phyloP scores from a whole-genome alignment of 164 flowering plant species.

The Nelumbo lutea region DNA sequence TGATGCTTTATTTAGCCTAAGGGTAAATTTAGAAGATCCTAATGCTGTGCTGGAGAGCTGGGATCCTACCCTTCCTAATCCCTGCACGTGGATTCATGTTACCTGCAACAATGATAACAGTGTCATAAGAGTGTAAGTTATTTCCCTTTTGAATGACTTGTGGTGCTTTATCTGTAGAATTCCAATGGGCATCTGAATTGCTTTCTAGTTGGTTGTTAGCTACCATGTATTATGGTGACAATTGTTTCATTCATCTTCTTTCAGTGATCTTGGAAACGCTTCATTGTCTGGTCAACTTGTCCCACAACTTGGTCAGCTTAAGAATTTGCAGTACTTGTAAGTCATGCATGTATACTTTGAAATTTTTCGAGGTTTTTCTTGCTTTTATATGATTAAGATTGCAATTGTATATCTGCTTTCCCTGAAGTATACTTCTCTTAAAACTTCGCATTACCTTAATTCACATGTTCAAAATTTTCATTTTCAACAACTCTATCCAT shows the following conservation, averaged over 20 bases:
- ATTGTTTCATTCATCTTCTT: constrained; percentile 1
- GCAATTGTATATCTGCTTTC: no score
- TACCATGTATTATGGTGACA: constrained; percentile 3
- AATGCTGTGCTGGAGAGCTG: constrained; percentile 88
- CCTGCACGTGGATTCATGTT: constrained; percentile 97
- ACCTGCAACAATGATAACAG: constrained; percentile 91
- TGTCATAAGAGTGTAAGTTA: constrained; percentile 84
- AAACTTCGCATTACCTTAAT: no score
- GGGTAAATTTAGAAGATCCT: constrained; percentile 75
- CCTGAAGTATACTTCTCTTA: no score
- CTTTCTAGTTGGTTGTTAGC: neutral
- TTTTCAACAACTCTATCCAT: neutral
- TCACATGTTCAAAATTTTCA: no score
- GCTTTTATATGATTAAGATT: neutral
- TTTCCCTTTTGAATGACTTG: neutral
- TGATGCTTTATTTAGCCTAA: constrained; percentile 78
- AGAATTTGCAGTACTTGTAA: constrained; percentile 86
- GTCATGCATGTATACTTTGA: constrained; percentile 18
- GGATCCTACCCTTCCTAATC: constrained; percentile 94
- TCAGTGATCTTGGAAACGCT: constrained; percentile 95
- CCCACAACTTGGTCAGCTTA: constrained; percentile 79
- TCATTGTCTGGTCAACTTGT: constrained; percentile 79
- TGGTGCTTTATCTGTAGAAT: neutral
- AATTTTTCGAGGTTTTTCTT: neutral
- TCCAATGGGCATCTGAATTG: neutral